phyloP scores from a whole-genome alignment of 129 eudicot genomes.

The Pseudognaphalium luteoalbum region DNA sequence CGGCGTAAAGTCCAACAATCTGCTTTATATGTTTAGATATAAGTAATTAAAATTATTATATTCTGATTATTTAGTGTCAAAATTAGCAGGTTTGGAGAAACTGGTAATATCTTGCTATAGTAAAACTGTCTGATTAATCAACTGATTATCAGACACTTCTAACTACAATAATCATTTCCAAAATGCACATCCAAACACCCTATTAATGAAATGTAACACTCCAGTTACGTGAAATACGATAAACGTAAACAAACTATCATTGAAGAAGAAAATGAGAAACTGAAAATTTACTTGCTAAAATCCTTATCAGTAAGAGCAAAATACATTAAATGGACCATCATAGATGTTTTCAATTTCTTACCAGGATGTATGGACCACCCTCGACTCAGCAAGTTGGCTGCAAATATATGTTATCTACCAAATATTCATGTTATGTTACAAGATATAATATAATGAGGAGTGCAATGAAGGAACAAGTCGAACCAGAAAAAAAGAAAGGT shows the following conservation, averaged over 20 bases:
- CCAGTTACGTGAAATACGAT: background rate
- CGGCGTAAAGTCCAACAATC: no score
- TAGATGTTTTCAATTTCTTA: background rate
- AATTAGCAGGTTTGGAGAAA: background rate
- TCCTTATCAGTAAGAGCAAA: no score
- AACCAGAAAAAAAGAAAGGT: no score
- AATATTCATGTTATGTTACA: slow-evolving; percentile 9
- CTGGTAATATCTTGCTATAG: background rate
- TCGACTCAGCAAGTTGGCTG: background rate
- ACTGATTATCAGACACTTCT: background rate
- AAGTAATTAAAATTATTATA: no score
- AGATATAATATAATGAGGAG: slow-evolving; percentile 19
- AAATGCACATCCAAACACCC: slow-evolving; percentile 9
- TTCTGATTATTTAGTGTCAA: background rate
- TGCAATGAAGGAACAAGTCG: background rate
- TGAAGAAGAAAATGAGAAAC: background rate
- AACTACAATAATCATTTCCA: background rate
- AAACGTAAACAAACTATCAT: background rate
- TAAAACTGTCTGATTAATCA: background rate
- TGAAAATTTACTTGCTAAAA: background rate
- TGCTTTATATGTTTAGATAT: no score
- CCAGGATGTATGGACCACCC: background rate
- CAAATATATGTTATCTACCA: slow-evolving; percentile 7
- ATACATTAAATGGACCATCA: no score
- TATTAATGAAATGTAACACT: background rate